Conservation (phyloP, 2,329 filamentous ascomycete species). For the Celoporthe dispersa region DNA sequence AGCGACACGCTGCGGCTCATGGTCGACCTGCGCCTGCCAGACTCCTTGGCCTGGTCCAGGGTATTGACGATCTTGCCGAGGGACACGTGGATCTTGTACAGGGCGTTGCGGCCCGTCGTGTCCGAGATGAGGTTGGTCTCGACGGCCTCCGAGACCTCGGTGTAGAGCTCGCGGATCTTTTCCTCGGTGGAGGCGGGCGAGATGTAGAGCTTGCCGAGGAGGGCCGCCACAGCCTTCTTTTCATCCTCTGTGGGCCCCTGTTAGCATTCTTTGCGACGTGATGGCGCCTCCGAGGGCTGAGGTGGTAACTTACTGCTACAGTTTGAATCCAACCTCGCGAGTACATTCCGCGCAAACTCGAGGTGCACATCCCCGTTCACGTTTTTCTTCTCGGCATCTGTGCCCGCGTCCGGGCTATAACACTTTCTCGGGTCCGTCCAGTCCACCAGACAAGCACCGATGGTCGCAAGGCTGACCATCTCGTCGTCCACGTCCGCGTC, state of each 20-base stretch:
- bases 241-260: slow-evolving; percentile 70
- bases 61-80: slow-evolving; percentile 70
- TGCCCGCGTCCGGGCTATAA: slow-evolving; percentile 55
- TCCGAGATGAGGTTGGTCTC: slow-evolving; percentile 65
- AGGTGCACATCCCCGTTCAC: slow-evolving; percentile 81
- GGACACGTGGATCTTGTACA: slow-evolving; percentile 70
- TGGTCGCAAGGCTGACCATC: slow-evolving; percentile 77
- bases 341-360: slow-evolving; percentile 74
- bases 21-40: slow-evolving; percentile 39
- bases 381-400: slow-evolving; percentile 64
- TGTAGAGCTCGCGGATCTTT: slow-evolving; percentile 62
- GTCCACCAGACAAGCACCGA: slow-evolving; percentile 84
- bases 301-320: slow-evolving; percentile 64
- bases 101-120: slow-evolving; percentile 64
- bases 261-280: slow-evolving; percentile 14
- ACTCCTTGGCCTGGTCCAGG: slow-evolving; percentile 51
- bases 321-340: slow-evolving; percentile 72
- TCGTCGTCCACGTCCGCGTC: slow-evolving; percentile 75
- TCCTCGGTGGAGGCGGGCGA: slow-evolving; percentile 66
- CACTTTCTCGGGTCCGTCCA: slow-evolving; percentile 94
- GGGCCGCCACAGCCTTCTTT: slow-evolving; percentile 76
- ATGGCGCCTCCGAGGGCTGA: neutral
- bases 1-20: slow-evolving; percentile 51
- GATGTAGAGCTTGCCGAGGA: slow-evolving; percentile 83
- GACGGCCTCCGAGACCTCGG: slow-evolving; percentile 64